Conservation (phyloP, 2,329 filamentous ascomycete genomes). For the Botrytis pseudocinerea region DNA sequence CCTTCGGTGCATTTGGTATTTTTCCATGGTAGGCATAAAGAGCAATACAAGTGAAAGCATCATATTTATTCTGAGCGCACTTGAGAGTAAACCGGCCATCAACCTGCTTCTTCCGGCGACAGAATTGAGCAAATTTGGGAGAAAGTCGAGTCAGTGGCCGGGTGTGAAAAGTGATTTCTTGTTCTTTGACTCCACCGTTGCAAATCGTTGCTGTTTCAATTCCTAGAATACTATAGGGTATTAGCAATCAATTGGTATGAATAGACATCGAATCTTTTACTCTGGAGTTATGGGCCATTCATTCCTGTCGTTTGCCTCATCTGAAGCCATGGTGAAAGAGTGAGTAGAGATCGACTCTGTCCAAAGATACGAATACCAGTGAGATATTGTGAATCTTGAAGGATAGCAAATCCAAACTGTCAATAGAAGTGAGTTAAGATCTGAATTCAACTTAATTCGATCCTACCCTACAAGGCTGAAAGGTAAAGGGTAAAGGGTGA, state of each 20-base stretch:
- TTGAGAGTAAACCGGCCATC: slow-evolving; percentile 12
- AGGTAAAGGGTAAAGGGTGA: neutral
- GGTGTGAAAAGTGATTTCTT: slow-evolving; percentile 18
- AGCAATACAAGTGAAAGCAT: slow-evolving; percentile 14
- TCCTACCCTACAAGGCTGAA: neutral
- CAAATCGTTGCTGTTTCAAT: slow-evolving; percentile 13
- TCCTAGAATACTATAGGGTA: neutral
- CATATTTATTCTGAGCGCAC: slow-evolving; percentile 1
- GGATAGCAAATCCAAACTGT: neutral
- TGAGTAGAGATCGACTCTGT: neutral
- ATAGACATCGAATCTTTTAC: neutral
- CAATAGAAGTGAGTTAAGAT: neutral
- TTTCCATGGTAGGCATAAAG: slow-evolving; percentile 18
- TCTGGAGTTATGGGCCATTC: slow-evolving; percentile 18
- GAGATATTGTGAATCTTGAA: neutral
- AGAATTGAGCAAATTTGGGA: slow-evolving; percentile 7
- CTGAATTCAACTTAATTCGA: neutral
- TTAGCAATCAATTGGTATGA: neutral
- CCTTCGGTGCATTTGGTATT: neutral
- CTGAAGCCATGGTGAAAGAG: neutral
- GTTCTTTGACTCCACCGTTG: neutral
- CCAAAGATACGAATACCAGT: neutral
- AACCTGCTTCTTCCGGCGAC: neutral
- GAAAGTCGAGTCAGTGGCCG: slow-evolving; percentile 12
- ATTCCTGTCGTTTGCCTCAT: neutral